Evolutionary conservation across 345 rosid genomes (phyloP), one percentile per base, ranked within the genome.

Genomic region (Fremontodendron californicum): DNA sequence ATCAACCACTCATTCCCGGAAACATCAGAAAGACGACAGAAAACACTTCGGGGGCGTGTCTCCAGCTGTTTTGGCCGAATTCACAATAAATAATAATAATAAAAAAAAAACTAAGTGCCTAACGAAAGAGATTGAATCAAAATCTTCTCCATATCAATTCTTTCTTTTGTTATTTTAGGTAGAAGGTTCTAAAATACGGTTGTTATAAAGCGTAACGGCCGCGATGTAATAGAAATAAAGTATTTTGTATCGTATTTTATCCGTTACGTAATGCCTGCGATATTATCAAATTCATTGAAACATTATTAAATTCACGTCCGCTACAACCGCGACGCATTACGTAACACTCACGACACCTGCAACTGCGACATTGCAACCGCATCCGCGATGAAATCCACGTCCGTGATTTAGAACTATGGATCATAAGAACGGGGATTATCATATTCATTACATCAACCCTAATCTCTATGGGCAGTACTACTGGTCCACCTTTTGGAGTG

Each of bases 21-120:
- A 80, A 52, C 77, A 80, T 74, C 52, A 21, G 8, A 72, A 29
- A 73, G 58, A 66, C 55, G 75, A 72, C 73, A 42, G 51, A 64
- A 60, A 79, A 79, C 82, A 77, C 25, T 4, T 69, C 73, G 76
- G 54, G 2, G 48, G 68, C 48, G 18, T 79, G 80, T 60, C 68
- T 60, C 82, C 73, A 55, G 65, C 45, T 68, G 74, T 43, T 71
- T 65, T 40, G 25, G 27, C 51, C 13, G 42, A 16, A 12, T 12
- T 4, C 35, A 45, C 2, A 33, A 40, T 18, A 37, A 35, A n/a
- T 3, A 52, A n/a, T 27, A 15, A 43, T n/a, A 40, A 21, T 3
- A 52, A n/a, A 40, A 15, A 43, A 25, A 40, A 21, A 43, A 35
- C 0, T 3, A 31, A 51, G 35, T 7, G 15, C 33, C 73, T n/a